phyloP scores from a whole-genome alignment of 805 yeast genomes.

The Candida berthetii region DNA sequence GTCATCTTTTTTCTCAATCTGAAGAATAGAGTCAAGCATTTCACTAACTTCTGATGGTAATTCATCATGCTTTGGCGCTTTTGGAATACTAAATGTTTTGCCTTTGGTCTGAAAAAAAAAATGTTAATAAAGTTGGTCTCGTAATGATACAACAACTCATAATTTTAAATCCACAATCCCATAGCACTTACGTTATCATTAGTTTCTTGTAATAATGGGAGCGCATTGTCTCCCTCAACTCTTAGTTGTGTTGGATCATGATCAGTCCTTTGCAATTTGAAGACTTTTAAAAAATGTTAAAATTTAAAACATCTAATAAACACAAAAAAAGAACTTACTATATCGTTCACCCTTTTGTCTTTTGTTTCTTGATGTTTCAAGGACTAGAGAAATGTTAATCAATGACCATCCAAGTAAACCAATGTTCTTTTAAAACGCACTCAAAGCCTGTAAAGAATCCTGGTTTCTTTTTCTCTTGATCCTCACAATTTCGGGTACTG shows the following conservation, averaged over 20 bases:
- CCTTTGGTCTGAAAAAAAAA: constrained; percentile 15
- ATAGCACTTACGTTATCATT: constrained; percentile 17
- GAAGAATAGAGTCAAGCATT: constrained; percentile 62
- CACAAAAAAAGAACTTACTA: constrained; percentile 10
- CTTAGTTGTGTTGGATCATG: constrained; percentile 18
- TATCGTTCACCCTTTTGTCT: constrained; percentile 30
- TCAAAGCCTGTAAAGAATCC: constrained; percentile 81
- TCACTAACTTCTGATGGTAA: constrained; percentile 64
- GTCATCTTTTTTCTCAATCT: constrained; percentile 22
- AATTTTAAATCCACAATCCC: no score
- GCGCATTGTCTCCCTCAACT: constrained; percentile 6
- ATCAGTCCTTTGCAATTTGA: constrained; percentile 44
- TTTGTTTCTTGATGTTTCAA: constrained; percentile 30
- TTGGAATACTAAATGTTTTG: constrained; percentile 19
- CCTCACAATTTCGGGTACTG: constrained; percentile 59
- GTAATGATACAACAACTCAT: constrained; percentile 16
- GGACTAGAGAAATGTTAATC: constrained; percentile 14
- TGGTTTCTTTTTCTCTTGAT: constrained; percentile 84
- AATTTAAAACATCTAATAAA: no score
- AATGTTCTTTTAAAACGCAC: no score
- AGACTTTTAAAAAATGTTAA: constrained; percentile 21
- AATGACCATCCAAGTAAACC: no score
- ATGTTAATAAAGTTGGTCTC: background rate
- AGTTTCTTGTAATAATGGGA: constrained; percentile 19
- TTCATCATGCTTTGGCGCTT: constrained; percentile 12